Evolutionary conservation across 2,329 filamentous ascomycete genomes (phyloP), one percentile per base, ranked within the genome.

Genomic region (Myriangium duriaei): DNA sequence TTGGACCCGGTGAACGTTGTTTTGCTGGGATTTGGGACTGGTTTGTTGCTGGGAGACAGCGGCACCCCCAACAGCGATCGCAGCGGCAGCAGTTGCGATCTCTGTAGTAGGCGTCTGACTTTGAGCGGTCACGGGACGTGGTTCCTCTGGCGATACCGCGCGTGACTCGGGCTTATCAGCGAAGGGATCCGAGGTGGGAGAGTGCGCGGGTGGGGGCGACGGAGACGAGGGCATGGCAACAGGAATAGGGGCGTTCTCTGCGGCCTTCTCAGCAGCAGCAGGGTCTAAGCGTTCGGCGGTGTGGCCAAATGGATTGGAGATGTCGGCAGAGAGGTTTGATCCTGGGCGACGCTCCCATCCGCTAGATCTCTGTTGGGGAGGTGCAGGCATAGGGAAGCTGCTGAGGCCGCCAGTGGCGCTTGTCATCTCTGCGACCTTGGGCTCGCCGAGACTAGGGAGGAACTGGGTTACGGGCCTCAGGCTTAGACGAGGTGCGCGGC

Each of bases 1-100:
- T 58, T 95, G 84, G 21, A 96, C 84, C 45, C 91, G 84, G 59
- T 96, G 81, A 39, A 96, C 87, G 47, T 83, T 77, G 52, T 66
- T 69, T 12, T 60, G 52, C 32, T 45, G 56, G 46, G 42, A 47
- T 13, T 31, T 31, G 12, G 36, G 36, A 26, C 36, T 39, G 21
- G 21, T 26, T 26, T 26, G 21, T n/a, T n/a, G n/a, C 66, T 45
- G 67, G 62, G 26, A 64, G 32, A 60, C 59, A 30, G 57, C 59
- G 38, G 55, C 60, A 35, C 57, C 61, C 19, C 54, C 60, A 10
- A 55, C 58, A 30, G 52, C 53, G 16, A 53, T 54, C 17, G 55
- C 55, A n/a, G n/a, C n/a, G 29, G 58, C 56, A 38, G 53, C 52
- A 35, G 48, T 50, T 21, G 45, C 54, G 15, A 51, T 41, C 19